These are phyloP conservation scores for Aureobasidium lini DNA, from an alignment of 2,329 filamentous ascomycete genomes.

Conservation along the genomic window DNA sequence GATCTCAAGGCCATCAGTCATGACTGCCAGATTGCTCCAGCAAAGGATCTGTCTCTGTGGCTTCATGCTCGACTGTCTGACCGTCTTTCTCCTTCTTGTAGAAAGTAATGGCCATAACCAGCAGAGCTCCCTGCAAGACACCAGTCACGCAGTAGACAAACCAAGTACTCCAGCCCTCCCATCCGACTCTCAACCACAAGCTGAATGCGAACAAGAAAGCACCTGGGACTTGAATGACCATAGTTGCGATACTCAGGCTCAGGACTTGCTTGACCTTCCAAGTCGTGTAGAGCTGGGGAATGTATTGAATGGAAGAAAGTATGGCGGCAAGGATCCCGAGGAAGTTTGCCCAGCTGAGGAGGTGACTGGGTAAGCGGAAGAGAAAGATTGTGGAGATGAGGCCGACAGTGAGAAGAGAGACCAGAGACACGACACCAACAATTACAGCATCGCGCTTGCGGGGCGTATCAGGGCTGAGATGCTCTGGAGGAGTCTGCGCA, in stretches of 20 bases:
- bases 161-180: conserved; percentile 91
- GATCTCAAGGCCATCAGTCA: neutral
- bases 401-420: conserved; percentile 67
- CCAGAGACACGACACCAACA: conserved; percentile 64
- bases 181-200: conserved; percentile 62
- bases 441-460: conserved; percentile 68
- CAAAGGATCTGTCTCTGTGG: conserved; percentile 1
- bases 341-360: conserved; percentile 75
- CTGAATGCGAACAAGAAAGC: conserved; percentile 85
- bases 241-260: conserved; percentile 92
- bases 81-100: conserved; percentile 25
- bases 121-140: conserved; percentile 69
- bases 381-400: conserved; percentile 59
- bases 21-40: neutral
- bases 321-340: conserved; percentile 72
- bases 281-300: conserved; percentile 92
- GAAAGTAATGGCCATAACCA: conserved; percentile 75
- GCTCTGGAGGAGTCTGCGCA: conserved; percentile 23
- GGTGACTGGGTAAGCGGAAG: conserved; percentile 53
- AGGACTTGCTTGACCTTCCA: conserved; percentile 78
- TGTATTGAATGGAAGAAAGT: conserved; percentile 81
- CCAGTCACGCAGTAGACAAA: conserved; percentile 84
- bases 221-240: conserved; percentile 95
- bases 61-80: conserved; percentile 6
- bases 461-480: conserved; percentile 45